Base-by-base conservation (phyloP, 2,329 filamentous ascomycete species). In the Pestalotiopsis sp. region DNA sequence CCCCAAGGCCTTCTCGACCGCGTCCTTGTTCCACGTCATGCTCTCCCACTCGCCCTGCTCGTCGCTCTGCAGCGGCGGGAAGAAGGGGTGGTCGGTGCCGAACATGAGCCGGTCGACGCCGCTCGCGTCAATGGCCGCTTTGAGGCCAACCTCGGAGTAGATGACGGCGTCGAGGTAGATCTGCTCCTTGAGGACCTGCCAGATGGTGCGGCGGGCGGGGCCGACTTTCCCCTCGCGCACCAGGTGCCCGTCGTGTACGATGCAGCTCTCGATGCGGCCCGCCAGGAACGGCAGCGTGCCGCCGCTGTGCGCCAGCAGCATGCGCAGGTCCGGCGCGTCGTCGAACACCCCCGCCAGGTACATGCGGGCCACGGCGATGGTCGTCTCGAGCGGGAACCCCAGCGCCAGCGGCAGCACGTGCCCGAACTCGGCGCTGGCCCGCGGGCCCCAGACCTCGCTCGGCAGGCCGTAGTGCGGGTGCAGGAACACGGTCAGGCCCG, bases 391-490 rank as follows among this genome's bases (percentile, higher is more conserved):
- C 0, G 95, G 94, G 77, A 97, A 97, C 0, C 95, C 95, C 3
- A 98, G 83, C 0, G 94, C 93, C 0, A 98, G 84, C 0, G 94
- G 93, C 2, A 98, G 85, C 0, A 97, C 94, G 78, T 97, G 95
- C 0, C 95, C 95, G 77, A 97, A 97, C 70, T 91, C 90, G 25
- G 82, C 84, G 56, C 79, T 83, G 0, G 88, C 89, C 7, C 91
- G 84, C 0, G 92, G 88, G 0, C 95, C 95, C 81, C 93, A 97
- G 3, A 97, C 93, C 9, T 90, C 87, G 69, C 88, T 87, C 0
- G 94, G 94, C 2, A 98, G 87, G 1, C 95, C 95, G 78, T 98
- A 97, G 80, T 98, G 95, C 36, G 95, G 95, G 80, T 98, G 95
- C 65, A 98, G 80, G 82, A 98, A 98, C 63, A 97, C 84, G 27